Evolutionary conservation across 2,329 filamentous ascomycete genomes (phyloP), one percentile per base, ranked within the genome.

Genomic region (Graphium sp.): DNA sequence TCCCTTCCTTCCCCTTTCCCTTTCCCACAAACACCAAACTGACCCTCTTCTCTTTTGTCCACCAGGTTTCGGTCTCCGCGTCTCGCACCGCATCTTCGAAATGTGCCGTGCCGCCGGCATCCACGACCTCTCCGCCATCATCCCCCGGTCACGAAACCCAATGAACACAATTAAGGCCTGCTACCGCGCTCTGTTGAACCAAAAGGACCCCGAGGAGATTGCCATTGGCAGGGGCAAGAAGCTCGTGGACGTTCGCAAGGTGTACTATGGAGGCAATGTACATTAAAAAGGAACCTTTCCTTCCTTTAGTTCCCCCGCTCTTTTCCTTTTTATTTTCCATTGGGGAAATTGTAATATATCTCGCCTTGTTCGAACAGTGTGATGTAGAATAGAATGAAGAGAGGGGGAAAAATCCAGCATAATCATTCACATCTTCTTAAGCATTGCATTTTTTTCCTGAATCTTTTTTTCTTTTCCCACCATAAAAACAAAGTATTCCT

Each of bases 141-240:
- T 92, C 36, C 74, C 76, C 21, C 77, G 87, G 25, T 82, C 82
- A 36, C 72, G 85, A 44, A 95, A 93, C 62, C 83, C 84, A 41
- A 93, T 95, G 84, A 98, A 98, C 61, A 82, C 85, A 12, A 79
- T 93, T 56, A 94, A 94, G 60, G 89, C 89, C 10, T 69, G 83
- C 22, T 81, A 80, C 53, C 53, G 87, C 50, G 87, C 85, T 5
- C 61, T 98, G 36, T 68, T 71, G 50, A 78, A 63, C 58, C 89
- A 98, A 59, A 71, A 71, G 35, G 64, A 92, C 46, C 89, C 89
- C 18, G 82, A 95, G 49, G 74, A 87, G 47, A 76, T 98, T 46
- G 89, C 89, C 32, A 67, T 80, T 28, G 87, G 83, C 29, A 62
- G 85, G 38, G 87, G 89, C 35, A 87, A 81, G 68, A 98, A 98